Evolutionary conservation across 208 protist genomes (phyloP).

Genomic region (Strigomonas oncopelti): DNA sequence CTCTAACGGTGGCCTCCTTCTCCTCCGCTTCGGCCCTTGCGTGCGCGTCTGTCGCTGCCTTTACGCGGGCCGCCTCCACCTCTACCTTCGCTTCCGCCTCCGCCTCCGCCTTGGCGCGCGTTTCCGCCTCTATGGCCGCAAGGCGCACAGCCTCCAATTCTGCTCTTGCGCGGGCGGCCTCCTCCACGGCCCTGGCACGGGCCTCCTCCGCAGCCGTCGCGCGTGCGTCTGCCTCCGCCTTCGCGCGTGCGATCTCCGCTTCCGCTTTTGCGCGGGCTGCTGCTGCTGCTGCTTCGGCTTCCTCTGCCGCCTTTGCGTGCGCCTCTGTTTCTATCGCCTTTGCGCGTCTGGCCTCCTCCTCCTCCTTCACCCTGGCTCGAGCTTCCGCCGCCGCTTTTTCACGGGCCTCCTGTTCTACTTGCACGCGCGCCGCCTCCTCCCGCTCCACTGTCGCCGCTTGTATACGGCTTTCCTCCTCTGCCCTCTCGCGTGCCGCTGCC

Average conservation of each 20-base stretch:
- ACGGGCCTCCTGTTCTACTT: no score
- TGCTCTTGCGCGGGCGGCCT: not conserved
- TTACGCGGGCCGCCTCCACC: not conserved
- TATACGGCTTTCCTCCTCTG: not conserved
- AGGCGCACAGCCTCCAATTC: no score
- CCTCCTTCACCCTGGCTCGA: no score
- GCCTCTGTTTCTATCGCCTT: slow-evolving; percentile 7
- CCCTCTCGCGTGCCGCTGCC: slow-evolving; percentile 2
- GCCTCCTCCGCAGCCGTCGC: not conserved
- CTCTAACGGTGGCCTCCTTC: no score
- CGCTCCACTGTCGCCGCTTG: not conserved
- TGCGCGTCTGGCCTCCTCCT: not conserved
- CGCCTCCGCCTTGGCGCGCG: no score
- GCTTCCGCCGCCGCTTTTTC: no score
- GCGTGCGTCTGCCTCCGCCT: not conserved
- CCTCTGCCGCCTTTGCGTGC: not conserved
- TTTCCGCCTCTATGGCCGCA: no score
- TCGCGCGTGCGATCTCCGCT: not conserved
- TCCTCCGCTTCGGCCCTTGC: no score
- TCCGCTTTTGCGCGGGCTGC: not conserved
- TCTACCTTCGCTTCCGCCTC: no score
- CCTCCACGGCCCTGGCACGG: no score
- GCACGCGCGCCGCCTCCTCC: not conserved
- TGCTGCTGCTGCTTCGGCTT: no score
- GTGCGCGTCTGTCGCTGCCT: not conserved